phyloP scores from a whole-genome alignment of 176 grass and related monocot species.

The Zea luxurians region DNA sequence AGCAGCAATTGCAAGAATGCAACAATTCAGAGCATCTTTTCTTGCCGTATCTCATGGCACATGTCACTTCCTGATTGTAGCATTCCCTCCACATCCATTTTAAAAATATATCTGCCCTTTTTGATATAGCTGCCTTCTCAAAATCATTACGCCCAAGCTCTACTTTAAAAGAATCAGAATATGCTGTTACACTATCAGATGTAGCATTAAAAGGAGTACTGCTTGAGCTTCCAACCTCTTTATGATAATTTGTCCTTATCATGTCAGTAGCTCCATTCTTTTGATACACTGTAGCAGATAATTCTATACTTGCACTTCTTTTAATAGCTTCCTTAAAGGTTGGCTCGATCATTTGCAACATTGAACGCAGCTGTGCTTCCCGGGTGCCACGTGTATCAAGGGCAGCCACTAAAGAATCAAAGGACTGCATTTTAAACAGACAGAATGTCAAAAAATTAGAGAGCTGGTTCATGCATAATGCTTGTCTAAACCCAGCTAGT shows the following conservation, averaged over 20 bases:
- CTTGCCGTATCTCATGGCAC: conserved; percentile 65
- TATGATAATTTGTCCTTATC: conserved; percentile 52
- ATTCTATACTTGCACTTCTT: conserved; percentile 22
- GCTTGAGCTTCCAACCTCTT: conserved; percentile 60
- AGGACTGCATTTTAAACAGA: conserved; percentile 50
- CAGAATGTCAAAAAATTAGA: conserved; percentile 20
- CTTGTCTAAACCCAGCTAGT: conserved; percentile 1
- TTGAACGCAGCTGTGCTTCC: conserved; percentile 86
- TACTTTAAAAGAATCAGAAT: conserved; percentile 79
- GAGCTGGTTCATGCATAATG: conserved; percentile 19
- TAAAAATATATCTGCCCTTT: conserved; percentile 66
- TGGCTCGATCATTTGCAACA: conserved; percentile 80
- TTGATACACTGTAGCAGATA: conserved; percentile 43
- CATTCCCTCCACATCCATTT: conserved; percentile 93
- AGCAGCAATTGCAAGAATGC: conserved; percentile 67
- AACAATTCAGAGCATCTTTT: conserved; percentile 75
- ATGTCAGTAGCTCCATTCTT: conserved; percentile 52
- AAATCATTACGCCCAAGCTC: conserved; percentile 68
- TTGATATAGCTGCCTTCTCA: conserved; percentile 70
- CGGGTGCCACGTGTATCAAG: conserved; percentile 85
- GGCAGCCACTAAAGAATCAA: conserved; percentile 73
- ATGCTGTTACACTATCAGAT: conserved; percentile 46
- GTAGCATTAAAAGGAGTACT: conserved; percentile 37
- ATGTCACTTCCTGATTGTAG: conserved; percentile 54
- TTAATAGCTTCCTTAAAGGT: conserved; percentile 89